These are phyloP conservation scores for Candida sphagnicola DNA, from an alignment of 805 yeast genomes.

Conservation along the genomic window DNA sequence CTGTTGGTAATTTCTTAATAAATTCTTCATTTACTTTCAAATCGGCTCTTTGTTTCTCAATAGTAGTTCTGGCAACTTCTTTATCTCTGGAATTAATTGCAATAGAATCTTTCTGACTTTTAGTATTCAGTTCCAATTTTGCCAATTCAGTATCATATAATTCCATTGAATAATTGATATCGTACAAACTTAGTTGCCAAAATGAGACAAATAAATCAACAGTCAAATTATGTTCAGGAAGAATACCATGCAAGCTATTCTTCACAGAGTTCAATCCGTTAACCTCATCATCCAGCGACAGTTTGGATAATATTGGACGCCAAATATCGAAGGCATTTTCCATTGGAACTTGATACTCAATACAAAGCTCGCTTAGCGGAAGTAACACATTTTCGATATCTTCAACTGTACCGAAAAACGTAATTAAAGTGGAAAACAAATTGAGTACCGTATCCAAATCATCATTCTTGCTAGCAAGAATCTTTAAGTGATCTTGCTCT, in stretches of 20 bases:
- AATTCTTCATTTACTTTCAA: constrained; percentile 21
- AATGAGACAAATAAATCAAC: constrained; percentile 53
- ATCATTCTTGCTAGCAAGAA: constrained; percentile 67
- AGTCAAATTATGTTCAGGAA: constrained; percentile 23
- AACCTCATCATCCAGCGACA: constrained; percentile 15
- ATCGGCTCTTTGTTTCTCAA: constrained; percentile 23
- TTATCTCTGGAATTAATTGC: constrained; percentile 21
- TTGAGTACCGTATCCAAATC: constrained; percentile 66
- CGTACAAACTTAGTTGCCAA: constrained; percentile 74
- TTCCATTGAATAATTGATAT: constrained; percentile 51
- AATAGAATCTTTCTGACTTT: constrained; percentile 33
- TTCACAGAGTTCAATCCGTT: constrained; percentile 9
- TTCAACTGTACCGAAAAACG: constrained; percentile 42
- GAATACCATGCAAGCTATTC: constrained; percentile 9
- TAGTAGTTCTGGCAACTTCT: constrained; percentile 15
- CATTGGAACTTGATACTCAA: constrained; percentile 43
- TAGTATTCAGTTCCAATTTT: constrained; percentile 34
- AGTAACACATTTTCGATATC: constrained; percentile 33
- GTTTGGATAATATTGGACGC: constrained; percentile 46
- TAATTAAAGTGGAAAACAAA: constrained; percentile 56
- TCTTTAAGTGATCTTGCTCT: constrained; percentile 54
- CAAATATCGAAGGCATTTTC: constrained; percentile 77
- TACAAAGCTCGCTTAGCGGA: constrained; percentile 37
- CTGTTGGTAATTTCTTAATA: constrained; percentile 28
- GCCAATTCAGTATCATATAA: constrained; percentile 47